Conservation (phyloP, 306 rosid genomes). For the Urtica urens region DNA sequence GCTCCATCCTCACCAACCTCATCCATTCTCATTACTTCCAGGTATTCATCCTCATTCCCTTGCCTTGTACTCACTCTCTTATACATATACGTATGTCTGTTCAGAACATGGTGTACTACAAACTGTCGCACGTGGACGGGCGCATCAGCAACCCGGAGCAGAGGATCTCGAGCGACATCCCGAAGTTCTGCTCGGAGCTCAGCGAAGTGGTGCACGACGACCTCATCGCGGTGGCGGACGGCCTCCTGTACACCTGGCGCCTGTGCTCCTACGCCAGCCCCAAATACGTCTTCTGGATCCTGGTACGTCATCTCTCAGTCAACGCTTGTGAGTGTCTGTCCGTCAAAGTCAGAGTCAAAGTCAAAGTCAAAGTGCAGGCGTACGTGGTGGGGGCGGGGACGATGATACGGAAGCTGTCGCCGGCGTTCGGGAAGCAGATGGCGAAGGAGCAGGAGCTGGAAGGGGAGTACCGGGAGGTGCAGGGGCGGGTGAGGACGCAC, state of each 20-base stretch:
- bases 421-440: slow-evolving; percentile 92
- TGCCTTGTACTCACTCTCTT: background rate
- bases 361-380: too few relatives aligned
- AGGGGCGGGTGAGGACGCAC: slow-evolving; percentile 89
- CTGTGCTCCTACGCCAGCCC: slow-evolving; percentile 98
- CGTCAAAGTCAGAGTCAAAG: too few relatives aligned
- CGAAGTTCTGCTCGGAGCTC: slow-evolving; percentile 88
- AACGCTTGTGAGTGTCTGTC: too few relatives aligned
- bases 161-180: slow-evolving; percentile 92
- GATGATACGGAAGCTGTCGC: slow-evolving; percentile 71
- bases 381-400: slow-evolving; percentile 87
- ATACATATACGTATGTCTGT: slow-evolving; percentile 15
- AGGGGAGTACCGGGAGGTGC: slow-evolving; percentile 95
- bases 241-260: slow-evolving; percentile 86
- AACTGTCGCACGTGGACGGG: slow-evolving; percentile 90
- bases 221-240: slow-evolving; percentile 83
- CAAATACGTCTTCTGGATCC: slow-evolving; percentile 89
- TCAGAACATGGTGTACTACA: slow-evolving; percentile 97
- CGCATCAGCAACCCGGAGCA: slow-evolving; percentile 95
- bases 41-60: slow-evolving; percentile 36
- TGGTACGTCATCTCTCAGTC: too few relatives aligned
- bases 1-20: slow-evolving; percentile 78
- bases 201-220: slow-evolving; percentile 98
- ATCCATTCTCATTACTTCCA: slow-evolving; percentile 91
- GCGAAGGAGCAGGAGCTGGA: slow-evolving; percentile 89